phyloP scores from a whole-genome alignment of 2,329 filamentous ascomycete species.

The Trichoderma simmonsii region DNA sequence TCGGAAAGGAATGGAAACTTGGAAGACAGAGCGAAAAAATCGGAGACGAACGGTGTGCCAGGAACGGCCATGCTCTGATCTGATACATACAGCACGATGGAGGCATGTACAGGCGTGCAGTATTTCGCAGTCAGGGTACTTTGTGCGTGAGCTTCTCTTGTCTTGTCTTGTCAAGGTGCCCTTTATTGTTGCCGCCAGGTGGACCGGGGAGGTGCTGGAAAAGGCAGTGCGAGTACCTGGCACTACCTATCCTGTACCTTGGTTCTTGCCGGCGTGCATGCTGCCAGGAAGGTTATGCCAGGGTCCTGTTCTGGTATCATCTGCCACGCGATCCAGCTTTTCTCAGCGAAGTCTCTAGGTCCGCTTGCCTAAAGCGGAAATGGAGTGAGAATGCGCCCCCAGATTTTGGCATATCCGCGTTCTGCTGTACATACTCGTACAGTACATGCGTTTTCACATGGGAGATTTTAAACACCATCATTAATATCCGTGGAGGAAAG shows the following conservation, averaged over 20 bases:
- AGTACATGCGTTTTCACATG: neutral
- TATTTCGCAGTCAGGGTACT: neutral
- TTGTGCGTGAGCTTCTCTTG: neutral
- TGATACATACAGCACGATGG: neutral
- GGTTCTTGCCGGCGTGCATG: neutral
- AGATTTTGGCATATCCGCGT: neutral
- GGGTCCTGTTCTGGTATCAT: neutral
- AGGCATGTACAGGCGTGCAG: neutral
- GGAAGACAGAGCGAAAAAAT: neutral
- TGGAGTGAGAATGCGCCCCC: neutral
- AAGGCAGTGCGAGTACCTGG: neutral
- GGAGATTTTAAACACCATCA: neutral
- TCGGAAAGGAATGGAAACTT: neutral
- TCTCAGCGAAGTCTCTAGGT: neutral
- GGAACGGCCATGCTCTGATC: slow-evolving; percentile 9
- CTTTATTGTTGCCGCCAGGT: neutral
- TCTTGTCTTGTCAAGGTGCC: neutral
- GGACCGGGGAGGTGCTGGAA: neutral
- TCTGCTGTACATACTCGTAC: neutral
- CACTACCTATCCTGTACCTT: slow-evolving; percentile 4
- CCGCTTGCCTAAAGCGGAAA: slow-evolving; percentile 11
- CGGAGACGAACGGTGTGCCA: neutral
- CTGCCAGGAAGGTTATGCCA: neutral
- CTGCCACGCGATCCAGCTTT: neutral
- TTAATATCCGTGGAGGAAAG: neutral